Evolutionary conservation across 2,329 filamentous ascomycete species (phyloP).

Genomic region (Tetracladium maxilliforme): DNA sequence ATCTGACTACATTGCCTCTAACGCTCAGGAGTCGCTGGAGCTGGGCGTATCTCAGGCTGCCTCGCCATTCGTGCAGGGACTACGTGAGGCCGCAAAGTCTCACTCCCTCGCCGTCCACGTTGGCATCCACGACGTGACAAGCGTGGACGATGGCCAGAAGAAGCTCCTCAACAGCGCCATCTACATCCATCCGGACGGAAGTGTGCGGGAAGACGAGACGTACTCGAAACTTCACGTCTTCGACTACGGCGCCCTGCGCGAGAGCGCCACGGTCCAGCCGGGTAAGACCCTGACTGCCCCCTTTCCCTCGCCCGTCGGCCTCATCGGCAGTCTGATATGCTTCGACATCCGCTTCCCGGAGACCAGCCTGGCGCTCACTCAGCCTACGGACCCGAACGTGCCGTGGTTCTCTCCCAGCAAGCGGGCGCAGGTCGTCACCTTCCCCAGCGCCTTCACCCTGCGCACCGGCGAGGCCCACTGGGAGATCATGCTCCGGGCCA

Average conservation of each 20-base stretch:
- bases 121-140: constrained; percentile 66
- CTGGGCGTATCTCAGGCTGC: constrained; percentile 52
- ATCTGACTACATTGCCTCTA: constrained; percentile 69
- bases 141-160: constrained; percentile 23
- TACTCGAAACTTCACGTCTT: constrained; percentile 93
- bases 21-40: constrained; percentile 49
- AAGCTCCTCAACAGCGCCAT: constrained; percentile 49
- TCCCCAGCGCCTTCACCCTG: constrained; percentile 82
- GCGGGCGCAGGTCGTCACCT: constrained; percentile 64
- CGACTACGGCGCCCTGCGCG: constrained; percentile 49
- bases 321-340: constrained; percentile 70
- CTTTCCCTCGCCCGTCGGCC: constrained; percentile 59
- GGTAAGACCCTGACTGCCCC: constrained; percentile 51
- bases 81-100: constrained; percentile 51
- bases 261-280: constrained; percentile 52
- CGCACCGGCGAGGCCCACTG: constrained; percentile 78
- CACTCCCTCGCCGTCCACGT: constrained; percentile 64
- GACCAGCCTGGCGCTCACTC: constrained; percentile 51
- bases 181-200: constrained; percentile 48
- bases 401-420: too few relatives aligned
- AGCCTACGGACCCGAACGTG: too few relatives aligned
- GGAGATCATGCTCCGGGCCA: constrained; percentile 61
- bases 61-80: constrained; percentile 62
- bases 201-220: constrained; percentile 34
- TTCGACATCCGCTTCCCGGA: constrained; percentile 85